Evolutionary conservation across 1,284 basidiomycete genomes (phyloP).

Genomic region (Cystobasidiaceae sp.): DNA sequence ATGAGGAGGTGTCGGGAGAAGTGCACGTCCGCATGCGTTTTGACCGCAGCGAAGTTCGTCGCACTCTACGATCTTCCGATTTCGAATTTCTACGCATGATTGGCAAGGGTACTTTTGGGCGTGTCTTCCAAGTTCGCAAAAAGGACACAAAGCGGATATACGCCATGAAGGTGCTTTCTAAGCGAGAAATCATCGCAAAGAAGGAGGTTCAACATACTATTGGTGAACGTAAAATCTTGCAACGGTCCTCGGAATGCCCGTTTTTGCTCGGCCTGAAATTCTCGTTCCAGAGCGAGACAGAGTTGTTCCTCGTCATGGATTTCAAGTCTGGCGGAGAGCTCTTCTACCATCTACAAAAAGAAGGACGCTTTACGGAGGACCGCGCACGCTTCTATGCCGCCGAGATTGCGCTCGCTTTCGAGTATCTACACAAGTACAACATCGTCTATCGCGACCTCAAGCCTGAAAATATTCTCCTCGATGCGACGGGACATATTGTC

Average conservation of each 20-base stretch:
- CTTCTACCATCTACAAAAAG: conserved; percentile 95
- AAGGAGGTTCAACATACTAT: conserved; percentile 99
- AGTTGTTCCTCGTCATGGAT: conserved; percentile 95
- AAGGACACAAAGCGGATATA: conserved; percentile 97
- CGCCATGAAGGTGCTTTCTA: conserved; percentile 98
- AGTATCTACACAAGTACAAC: conserved; percentile 94
- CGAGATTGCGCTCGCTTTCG: conserved; percentile 83
- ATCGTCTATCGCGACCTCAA: conserved; percentile 97
- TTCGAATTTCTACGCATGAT: conserved; percentile 99
- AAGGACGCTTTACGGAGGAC: conserved; percentile 87
- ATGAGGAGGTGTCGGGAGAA: conserved; percentile 78
- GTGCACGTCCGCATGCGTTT: conserved; percentile 92
- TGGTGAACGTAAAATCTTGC: conserved; percentile 97
- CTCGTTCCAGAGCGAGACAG: conserved; percentile 91
- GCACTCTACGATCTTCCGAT: conserved; percentile 53
- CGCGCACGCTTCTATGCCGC: conserved; percentile 92
- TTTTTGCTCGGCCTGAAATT: conserved; percentile 99
- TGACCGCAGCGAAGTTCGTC: conserved; percentile 64
- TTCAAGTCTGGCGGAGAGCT: conserved; percentile 98
- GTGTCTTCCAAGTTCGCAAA: conserved; percentile 98
- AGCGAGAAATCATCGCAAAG: conserved; percentile 97
- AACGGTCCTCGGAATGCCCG: conserved; percentile 86
- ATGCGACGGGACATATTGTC: conserved; percentile 93
- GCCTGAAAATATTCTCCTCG: conserved; percentile 93
- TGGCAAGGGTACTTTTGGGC: conserved; percentile 97